Percentiles rank a stretch among this genome's conserved stretches.
These are phyloP conservation scores for Eucalyptus caleyi DNA, from an alignment of 345 rosid species.

Conservation along the genomic window DNA sequence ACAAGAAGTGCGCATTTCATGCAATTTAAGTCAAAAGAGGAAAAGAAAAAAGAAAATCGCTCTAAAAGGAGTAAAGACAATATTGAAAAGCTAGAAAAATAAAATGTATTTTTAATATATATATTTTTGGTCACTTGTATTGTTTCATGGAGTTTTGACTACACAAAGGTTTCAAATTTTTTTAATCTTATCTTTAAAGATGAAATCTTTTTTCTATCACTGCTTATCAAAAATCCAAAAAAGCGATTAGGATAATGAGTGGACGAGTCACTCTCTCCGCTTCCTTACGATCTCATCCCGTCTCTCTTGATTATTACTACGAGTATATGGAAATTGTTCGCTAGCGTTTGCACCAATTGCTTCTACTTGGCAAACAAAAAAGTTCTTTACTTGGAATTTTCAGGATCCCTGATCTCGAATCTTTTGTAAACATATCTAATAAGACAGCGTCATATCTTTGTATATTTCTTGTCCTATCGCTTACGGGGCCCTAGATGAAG, in stretches of 20 bases:
- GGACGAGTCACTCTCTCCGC: not conserved
- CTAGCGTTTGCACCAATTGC: not conserved
- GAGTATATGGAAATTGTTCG: not conserved
- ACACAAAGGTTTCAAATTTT: not conserved
- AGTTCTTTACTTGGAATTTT: not conserved
- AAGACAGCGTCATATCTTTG: not conserved
- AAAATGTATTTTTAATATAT: not conserved
- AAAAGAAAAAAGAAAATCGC: not conserved
- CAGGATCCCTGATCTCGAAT: not conserved
- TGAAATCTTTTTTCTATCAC: not conserved
- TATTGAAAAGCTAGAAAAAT: not conserved
- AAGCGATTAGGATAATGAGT: not conserved
- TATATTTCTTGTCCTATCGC: constrained; percentile 9
- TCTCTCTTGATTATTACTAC: not conserved
- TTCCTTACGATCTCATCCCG: not conserved
- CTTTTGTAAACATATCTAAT: not conserved
- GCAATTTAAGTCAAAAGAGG: not conserved
- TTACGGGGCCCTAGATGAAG: constrained; percentile 37
- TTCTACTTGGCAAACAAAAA: not conserved
- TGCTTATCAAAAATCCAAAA: not conserved
- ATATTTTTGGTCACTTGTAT: not conserved
- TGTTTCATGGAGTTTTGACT: not conserved
- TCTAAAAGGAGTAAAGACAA: not conserved
- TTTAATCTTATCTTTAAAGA: not conserved
- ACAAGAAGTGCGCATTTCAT: not conserved